Conservation (phyloP, 805 yeast genomes). For the Debaryomyces castellii region DNA sequence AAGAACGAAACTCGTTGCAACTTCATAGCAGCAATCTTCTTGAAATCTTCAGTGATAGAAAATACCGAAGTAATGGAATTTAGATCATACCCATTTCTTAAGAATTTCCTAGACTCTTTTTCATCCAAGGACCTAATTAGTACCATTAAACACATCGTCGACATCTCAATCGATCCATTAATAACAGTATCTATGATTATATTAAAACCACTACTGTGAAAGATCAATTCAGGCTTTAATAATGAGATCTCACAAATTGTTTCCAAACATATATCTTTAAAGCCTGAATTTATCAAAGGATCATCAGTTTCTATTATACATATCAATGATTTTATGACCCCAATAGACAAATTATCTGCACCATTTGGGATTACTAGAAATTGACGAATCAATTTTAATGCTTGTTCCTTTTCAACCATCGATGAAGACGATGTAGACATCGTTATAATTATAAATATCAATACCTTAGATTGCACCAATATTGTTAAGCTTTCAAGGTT, state of each 20-base stretch:
- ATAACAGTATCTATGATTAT: constrained; percentile 41
- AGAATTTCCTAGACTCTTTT: constrained; percentile 50
- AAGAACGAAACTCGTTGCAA: constrained; percentile 62
- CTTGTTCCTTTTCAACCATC: constrained; percentile 69
- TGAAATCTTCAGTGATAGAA: constrained; percentile 52
- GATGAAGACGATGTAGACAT: constrained; percentile 58
- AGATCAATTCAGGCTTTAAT: constrained; percentile 40
- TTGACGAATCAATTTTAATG: constrained; percentile 65
- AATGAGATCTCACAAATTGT: constrained; percentile 38
- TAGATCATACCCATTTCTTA: constrained; percentile 64
- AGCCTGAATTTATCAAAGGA: constrained; percentile 21
- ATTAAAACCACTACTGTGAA: constrained; percentile 55
- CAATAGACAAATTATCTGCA: constrained; percentile 51
- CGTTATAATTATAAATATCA: constrained; percentile 62
- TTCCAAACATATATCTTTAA: constrained; percentile 48
- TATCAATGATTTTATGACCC: constrained; percentile 66
- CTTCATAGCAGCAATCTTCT: constrained; percentile 36
- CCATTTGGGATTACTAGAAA: constrained; percentile 57
- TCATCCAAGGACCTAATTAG: constrained; percentile 56
- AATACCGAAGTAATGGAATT: constrained; percentile 66
- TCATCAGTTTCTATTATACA: constrained; percentile 53
- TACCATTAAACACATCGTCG: constrained; percentile 23
- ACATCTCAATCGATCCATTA: constrained; percentile 28
- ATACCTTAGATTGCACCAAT: constrained; percentile 55
- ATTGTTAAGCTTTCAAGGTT: constrained; percentile 53